Evolutionary conservation across 1,139 yeast genomes (phyloP).

Genomic region (Geotrichum cucujoidarum): DNA sequence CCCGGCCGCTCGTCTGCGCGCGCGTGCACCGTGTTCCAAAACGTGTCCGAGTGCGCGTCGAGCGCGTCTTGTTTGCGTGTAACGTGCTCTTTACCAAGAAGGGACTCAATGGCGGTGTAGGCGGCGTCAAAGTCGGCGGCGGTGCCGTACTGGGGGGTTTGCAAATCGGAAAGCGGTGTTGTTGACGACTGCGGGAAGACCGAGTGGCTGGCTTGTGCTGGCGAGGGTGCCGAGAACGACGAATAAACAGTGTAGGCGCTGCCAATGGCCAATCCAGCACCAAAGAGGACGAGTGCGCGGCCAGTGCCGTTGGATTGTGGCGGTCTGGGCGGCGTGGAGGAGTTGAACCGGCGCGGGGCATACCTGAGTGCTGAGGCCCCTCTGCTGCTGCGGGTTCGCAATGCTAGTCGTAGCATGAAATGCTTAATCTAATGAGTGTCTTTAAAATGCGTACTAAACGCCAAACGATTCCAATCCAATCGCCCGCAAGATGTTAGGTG

Average conservation of each 20-base stretch:
- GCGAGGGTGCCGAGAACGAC: slow-evolving; percentile 2
- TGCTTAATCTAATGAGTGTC: too few species aligned
- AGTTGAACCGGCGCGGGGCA: too few species aligned
- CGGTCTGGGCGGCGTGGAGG: too few species aligned
- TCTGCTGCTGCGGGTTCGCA: too few species aligned
- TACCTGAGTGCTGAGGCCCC: too few species aligned
- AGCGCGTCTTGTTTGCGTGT: slow-evolving; percentile 38
- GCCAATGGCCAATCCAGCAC: slow-evolving; percentile 15
- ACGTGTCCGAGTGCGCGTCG: slow-evolving; percentile 54
- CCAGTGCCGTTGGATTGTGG: too few species aligned
- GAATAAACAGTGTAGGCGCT: slow-evolving; percentile 14
- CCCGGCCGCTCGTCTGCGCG: slow-evolving; percentile 49
- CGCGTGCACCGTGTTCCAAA: slow-evolving; percentile 63
- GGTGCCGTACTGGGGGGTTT: slow-evolving; percentile 40
- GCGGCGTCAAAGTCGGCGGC: slow-evolving; percentile 42
- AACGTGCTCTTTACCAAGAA: slow-evolving; percentile 46
- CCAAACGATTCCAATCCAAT: too few species aligned
- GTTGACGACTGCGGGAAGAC: slow-evolving; percentile 22
- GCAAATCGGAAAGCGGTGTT: slow-evolving; percentile 23
- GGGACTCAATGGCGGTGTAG: slow-evolving; percentile 39
- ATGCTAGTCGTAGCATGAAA: too few species aligned
- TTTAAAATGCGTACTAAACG: too few species aligned
- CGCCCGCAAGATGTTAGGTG: too few species aligned
- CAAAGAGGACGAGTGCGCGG: slow-evolving; percentile 10
- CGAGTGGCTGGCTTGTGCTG: neutral